phyloP scores from a whole-genome alignment of 495 filamentous ascomycete genomes.

The Neurospora sp. region DNA sequence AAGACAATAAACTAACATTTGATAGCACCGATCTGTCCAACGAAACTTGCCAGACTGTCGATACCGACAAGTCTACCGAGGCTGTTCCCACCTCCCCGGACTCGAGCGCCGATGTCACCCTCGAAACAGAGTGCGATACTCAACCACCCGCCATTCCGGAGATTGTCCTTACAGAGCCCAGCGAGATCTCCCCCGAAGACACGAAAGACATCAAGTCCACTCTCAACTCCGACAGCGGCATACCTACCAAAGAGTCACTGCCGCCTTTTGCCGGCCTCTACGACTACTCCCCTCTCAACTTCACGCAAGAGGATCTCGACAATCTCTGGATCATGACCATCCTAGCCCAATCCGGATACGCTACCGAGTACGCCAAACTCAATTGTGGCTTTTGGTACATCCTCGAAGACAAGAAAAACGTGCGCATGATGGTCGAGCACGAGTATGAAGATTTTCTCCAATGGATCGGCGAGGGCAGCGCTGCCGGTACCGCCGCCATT shows the following conservation, averaged over 20 bases:
- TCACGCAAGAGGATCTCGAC: background rate
- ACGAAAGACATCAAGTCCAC: background rate
- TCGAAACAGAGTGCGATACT: background rate
- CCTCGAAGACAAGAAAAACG: background rate
- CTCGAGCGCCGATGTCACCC: too few species aligned
- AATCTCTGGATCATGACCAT: background rate
- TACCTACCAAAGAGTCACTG: background rate
- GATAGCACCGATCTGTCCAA: background rate
- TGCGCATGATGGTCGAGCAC: background rate
- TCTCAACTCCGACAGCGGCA: background rate
- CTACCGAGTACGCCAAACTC: background rate
- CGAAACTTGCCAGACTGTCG: background rate
- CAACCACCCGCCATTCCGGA: background rate
- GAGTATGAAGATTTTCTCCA: background rate
- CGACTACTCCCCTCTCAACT: background rate
- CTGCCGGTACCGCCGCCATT: background rate
- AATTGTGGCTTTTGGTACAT: background rate
- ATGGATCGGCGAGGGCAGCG: background rate
- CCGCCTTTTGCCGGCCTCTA: background rate
- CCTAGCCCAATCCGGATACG: background rate
- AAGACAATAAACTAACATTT: background rate
- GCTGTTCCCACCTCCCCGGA: too few species aligned
- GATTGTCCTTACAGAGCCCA: background rate
- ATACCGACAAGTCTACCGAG: background rate
- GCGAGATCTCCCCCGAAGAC: background rate